These are phyloP conservation scores for Ascochyta viciae-villosae DNA, from an alignment of 2,329 filamentous ascomycete species.

Conservation along the genomic window DNA sequence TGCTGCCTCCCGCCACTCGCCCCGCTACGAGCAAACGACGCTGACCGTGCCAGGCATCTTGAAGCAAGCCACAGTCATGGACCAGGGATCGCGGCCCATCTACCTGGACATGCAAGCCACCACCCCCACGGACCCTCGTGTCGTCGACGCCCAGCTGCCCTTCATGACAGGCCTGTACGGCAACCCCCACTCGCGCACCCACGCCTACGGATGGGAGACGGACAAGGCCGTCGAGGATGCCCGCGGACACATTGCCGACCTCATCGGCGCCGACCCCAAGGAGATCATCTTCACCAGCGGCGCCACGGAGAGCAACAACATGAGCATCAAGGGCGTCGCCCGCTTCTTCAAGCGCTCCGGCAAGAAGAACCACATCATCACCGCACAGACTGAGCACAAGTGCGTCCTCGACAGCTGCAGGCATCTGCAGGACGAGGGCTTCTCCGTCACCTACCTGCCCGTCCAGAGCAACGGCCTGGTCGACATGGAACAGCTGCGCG, in stretches of 20 bases:
- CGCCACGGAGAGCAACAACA: constrained; percentile 98
- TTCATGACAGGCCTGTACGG: constrained; percentile 93
- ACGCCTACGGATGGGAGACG: constrained; percentile 98
- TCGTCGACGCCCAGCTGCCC: constrained; percentile 95
- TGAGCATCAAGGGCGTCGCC: constrained; percentile 98
- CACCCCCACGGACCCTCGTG: constrained; percentile 90
- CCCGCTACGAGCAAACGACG: constrained; percentile 9
- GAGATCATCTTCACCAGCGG: constrained; percentile 99
- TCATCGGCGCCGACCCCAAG: constrained; percentile 94
- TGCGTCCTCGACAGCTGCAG: constrained; percentile 97
- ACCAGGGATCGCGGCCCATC: constrained; percentile 90
- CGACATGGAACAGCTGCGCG: constrained; percentile 82
- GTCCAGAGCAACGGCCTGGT: constrained; percentile 88
- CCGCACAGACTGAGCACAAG: constrained; percentile 97
- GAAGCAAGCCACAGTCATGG: constrained; percentile 91
- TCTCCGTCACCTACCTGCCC: constrained; percentile 94
- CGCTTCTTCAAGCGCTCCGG: constrained; percentile 90
- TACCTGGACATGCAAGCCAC: constrained; percentile 99
- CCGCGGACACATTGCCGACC: constrained; percentile 78
- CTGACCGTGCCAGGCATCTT: constrained; percentile 68
- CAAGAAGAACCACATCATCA: constrained; percentile 99
- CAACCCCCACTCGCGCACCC: constrained; percentile 95
- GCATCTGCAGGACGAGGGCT: constrained; percentile 95
- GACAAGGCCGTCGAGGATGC: constrained; percentile 92
- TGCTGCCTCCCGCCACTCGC: neutral